Percentiles rank a stretch among this genome's conserved stretches.
Conservation (phyloP, 1,139 yeast genomes). For the Candida labiduridarum region DNA sequence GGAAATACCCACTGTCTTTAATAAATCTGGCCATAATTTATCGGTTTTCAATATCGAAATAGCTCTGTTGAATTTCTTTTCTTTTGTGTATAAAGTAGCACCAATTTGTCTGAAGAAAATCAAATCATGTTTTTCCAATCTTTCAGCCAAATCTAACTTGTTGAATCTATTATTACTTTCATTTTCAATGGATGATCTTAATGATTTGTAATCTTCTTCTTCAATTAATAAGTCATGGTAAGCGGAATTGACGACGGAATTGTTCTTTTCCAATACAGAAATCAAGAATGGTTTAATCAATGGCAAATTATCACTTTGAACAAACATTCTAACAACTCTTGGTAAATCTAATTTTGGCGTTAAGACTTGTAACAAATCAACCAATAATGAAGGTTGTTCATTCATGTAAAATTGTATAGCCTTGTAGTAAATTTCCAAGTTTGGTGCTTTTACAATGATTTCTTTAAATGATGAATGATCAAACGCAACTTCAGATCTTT, state of each 20-base stretch:
- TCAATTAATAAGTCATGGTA: slow-evolving; percentile 94
- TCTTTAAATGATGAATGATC: slow-evolving; percentile 95
- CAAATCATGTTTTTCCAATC: slow-evolving; percentile 88
- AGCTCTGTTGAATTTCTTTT: slow-evolving; percentile 90
- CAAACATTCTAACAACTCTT: slow-evolving; percentile 93
- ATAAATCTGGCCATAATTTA: slow-evolving; percentile 92
- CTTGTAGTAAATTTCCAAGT: slow-evolving; percentile 94
- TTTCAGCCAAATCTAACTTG: slow-evolving; percentile 86
- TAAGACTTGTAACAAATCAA: slow-evolving; percentile 81
- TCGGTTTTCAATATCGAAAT: slow-evolving; percentile 87
- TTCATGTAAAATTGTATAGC: slow-evolving; percentile 92
- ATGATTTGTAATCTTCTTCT: slow-evolving; percentile 92
- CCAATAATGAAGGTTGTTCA: slow-evolving; percentile 88
- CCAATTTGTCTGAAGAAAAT: slow-evolving; percentile 96
- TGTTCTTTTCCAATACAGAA: slow-evolving; percentile 87
- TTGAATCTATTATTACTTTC: slow-evolving; percentile 86
- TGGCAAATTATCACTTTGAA: slow-evolving; percentile 94
- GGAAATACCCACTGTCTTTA: slow-evolving; percentile 88
- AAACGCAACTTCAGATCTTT: slow-evolving; percentile 88
- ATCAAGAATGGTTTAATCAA: slow-evolving; percentile 93
- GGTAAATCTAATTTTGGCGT: slow-evolving; percentile 94
- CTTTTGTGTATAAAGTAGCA: slow-evolving; percentile 89
- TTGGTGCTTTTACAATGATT: slow-evolving; percentile 90
- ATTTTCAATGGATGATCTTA: slow-evolving; percentile 80
- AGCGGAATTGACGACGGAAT: slow-evolving; percentile 89